Base-by-base conservation (phyloP, 75 land plant genomes). In the Selaginella tamariscina region DNA sequence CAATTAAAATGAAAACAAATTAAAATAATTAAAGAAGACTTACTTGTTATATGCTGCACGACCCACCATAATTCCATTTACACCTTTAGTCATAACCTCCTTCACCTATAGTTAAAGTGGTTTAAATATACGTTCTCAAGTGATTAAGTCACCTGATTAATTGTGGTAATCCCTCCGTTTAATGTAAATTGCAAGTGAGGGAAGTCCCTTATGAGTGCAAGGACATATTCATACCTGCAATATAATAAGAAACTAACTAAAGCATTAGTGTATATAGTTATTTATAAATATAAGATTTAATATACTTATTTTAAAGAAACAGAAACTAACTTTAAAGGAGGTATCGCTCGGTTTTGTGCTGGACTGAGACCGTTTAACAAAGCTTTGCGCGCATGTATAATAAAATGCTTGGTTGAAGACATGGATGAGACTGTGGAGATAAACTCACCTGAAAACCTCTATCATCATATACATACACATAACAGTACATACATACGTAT, bases 31-130 rank as follows among this genome's bases (percentile, higher is more conserved):
- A n/a, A n/a, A n/a, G 5, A 5, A 39, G 15, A 39, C 49, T 39
- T 78, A 89, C 98, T 66, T 82, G 65, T 87, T 82, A 63, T 86
- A 93, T 20, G 98, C 88, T 60, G 98, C 96, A 72, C 98, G 95
- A 21, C 98, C 98, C 67, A 89, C 71, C 98, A 93, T 93, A 29
- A 85, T 95, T 26, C 91, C 88, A 74, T 86, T 78, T 44, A 83
- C 91, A 44, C 91, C 98, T 74, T 67, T 65, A n/a, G 33, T 72
- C 55, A 70, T 57, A 18, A 84, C 90, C 56, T 84, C 78, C 68
- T 79, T 71, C 33, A 86, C 91, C 98, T 92, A 67, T 11, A 27
- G 24, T n/a, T n/a, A n/a, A n/a, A n/a, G n/a, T n/a, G n/a, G n/a
- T n/a, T n/a, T n/a, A n/a, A n/a, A n/a, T n/a, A n/a, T n/a, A n/a